phyloP scores from a whole-genome alignment of 495 filamentous ascomycete genomes.

The Aspergillus funiculosus region DNA sequence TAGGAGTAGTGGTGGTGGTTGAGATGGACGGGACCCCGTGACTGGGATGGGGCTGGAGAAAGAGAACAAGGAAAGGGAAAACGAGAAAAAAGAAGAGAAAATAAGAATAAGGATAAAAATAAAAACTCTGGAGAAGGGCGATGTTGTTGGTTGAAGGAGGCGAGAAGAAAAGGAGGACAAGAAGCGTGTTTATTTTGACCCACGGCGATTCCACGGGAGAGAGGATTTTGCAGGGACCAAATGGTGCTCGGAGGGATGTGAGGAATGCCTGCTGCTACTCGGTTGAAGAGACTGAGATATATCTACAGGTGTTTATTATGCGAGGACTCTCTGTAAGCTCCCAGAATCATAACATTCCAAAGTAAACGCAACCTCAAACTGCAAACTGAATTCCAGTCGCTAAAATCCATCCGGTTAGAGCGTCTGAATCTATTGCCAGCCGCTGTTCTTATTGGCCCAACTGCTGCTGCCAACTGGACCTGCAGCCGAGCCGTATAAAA shows the following conservation, averaged over 20 bases:
- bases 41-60: slow-evolving; percentile 30
- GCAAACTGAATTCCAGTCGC: slow-evolving; percentile 9
- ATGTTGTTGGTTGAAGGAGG: background rate
- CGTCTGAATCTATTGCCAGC: background rate
- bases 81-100: slow-evolving; percentile 8
- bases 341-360: too few relatives aligned
- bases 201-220: slow-evolving; percentile 25
- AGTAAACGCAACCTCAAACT: background rate
- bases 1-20: too few relatives aligned
- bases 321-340: too few relatives aligned
- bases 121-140: slow-evolving; percentile 4
- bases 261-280: too few relatives aligned
- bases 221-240: too few relatives aligned
- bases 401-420: slow-evolving; percentile 4
- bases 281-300: too few relatives aligned
- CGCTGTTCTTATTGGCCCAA: slow-evolving; percentile 7
- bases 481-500: slow-evolving; percentile 11
- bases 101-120: slow-evolving; percentile 7
- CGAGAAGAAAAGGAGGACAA: background rate
- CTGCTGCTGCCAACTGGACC: slow-evolving; percentile 12
- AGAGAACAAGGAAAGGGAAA: too few relatives aligned
- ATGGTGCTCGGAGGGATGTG: too few relatives aligned
- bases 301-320: too few relatives aligned
- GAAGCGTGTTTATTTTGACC: slow-evolving; percentile 37
- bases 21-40: slow-evolving; percentile 8